Base-by-base conservation (phyloP, 306 rosid species). In the Herpetospermum pedunculosum region DNA sequence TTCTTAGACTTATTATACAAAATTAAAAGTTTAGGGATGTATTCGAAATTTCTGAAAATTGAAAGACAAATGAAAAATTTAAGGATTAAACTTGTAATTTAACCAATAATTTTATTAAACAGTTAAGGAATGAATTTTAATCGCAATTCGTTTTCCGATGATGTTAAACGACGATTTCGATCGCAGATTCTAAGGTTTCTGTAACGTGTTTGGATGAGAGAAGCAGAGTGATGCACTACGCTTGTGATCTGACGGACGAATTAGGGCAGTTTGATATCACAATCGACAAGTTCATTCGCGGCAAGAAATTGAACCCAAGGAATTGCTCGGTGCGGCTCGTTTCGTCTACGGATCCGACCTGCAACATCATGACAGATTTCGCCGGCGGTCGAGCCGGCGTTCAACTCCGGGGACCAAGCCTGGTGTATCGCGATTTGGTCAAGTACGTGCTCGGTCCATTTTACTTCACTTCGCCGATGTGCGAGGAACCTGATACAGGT, bases 151-250 rank as follows among this genome's bases (percentile, higher is more conserved):
- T 63, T 35, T 37, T 63, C 70, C 1, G 8, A 63, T 64, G 3
- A 64, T 37, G 43, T 38, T 37, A 19, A 37, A 37, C 71, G 18
- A 64, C 4, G 47, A 15, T 38, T 12, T 62, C 3, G 0, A 29
- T 57, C 48, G 52, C 77, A 91, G 98, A 88, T 26, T 80, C 83
- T 30, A 85, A 77, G 47, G 96, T 92, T 12, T 89, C 98, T 0
- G 48, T 88, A 35, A 87, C 91, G 6, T 92, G 97, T 75, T 68
- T 85, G 88, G 98, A 92, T 58, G 79, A 78, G 70, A 88, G 96
- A 76, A 77, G 78, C 47, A 81, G 83, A 73, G 88, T 84, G 35
- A 77, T 87, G 63, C 82, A 81, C 58, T 90, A 92, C 32, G 80
- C 83, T 37, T 87, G 98, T 28, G 97, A 92, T 64, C n/a, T 73